Percentiles rank a stretch among this genome's conserved stretches.
Evolutionary conservation across 352 stramenopile species (phyloP).

Genomic region (Globisporangium splendens): DNA sequence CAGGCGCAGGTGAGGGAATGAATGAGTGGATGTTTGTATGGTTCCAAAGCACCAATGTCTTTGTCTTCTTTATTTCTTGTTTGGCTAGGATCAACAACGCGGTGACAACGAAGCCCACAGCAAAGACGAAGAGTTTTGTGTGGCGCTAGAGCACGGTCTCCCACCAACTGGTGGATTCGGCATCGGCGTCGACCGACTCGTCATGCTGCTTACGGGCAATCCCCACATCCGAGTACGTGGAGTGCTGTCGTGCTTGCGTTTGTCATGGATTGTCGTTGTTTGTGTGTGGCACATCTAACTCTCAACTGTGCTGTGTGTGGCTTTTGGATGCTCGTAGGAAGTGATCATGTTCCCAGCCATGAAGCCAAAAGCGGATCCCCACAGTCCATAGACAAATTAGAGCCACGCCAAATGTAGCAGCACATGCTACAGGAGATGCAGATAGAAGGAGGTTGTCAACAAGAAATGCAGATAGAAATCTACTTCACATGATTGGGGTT

Average conservation of each 20-base stretch:
- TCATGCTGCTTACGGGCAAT: slow-evolving; percentile 99
- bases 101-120: slow-evolving; percentile 86
- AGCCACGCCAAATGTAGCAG: too few species aligned
- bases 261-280: slow-evolving; percentile 3
- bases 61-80: not conserved
- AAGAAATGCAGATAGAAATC: too few species aligned
- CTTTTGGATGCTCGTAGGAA: slow-evolving; percentile 78
- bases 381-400: not conserved
- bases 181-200: slow-evolving; percentile 96
- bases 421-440: too few species aligned
- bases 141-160: slow-evolving; percentile 96
- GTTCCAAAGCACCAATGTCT: not conserved
- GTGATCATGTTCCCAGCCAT: slow-evolving; percentile 99
- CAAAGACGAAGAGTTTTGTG: slow-evolving; percentile 97
- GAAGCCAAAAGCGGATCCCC: slow-evolving; percentile 77
- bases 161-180: slow-evolving; percentile 97
- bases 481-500: too few species aligned
- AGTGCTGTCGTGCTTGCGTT: slow-evolving; percentile 4
- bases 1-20: slow-evolving; percentile 66
- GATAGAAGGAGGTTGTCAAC: too few species aligned
- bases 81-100: slow-evolving; percentile 48
- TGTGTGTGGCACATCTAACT: slow-evolving; percentile 1
- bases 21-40: not conserved
- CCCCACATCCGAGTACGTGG: slow-evolving; percentile 94
- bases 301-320: not conserved